phyloP scores from a whole-genome alignment of 257 asterid genomes.

The Nicotiana obtusifolia region DNA sequence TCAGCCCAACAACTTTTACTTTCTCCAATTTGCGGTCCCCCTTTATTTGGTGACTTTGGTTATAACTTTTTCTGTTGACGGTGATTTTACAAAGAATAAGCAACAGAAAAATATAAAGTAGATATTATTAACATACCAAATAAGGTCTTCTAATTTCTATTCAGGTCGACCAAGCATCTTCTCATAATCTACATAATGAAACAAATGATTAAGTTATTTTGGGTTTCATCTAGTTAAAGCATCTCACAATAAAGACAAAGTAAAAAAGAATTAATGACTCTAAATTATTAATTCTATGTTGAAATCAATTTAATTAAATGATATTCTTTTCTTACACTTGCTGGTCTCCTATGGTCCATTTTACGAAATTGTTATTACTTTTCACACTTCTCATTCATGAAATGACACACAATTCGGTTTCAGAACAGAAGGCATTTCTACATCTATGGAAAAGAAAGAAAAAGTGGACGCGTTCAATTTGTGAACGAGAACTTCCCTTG shows the following conservation, averaged over 20 bases:
- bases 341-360: background rate
- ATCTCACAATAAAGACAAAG: background rate
- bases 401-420: no score
- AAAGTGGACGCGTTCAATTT: background rate
- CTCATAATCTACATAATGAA: no score
- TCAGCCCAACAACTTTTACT: background rate
- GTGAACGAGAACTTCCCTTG: background rate
- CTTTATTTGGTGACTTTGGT: background rate
- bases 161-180: no score
- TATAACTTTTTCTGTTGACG: background rate
- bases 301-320: background rate
- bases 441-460: background rate
- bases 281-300: no score
- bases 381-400: no score
- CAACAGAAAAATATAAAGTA: background rate
- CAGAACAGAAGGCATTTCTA: background rate
- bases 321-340: background rate
- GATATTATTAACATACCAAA: background rate
- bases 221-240: no score
- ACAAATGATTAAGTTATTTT: no score
- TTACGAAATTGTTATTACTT: background rate
- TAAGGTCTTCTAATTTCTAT: no score
- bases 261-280: no score
- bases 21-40: background rate
- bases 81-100: background rate